Base-by-base conservation (phyloP, 75 land plant species). In the Pinus albicaulis region DNA sequence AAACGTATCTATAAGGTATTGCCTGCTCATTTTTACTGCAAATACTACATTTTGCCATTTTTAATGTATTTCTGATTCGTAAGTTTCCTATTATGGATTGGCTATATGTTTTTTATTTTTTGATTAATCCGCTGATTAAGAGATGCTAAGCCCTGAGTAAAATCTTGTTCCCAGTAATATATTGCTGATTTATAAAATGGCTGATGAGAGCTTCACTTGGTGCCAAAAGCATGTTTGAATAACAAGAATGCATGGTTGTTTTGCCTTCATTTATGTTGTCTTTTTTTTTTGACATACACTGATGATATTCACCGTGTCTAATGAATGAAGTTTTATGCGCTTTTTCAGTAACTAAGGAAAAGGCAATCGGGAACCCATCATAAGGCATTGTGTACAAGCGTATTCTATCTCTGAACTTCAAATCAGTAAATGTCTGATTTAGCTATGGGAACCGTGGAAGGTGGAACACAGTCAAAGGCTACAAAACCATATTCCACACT, bases 391-490 rank as follows among this genome's bases (percentile, higher is more conserved):
- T 15, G n/a, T 65, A 15, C 69, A 17, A 34, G 36, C 28, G 11
- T 65, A 65, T 65, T 36, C 3, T 65, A 13, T 65, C 41, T 20
- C 48, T 20, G 38, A 36, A 36, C 36, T 65, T 65, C n/a, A 38
- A 36, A 36, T 65, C 69, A 34, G 69, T 36, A 31, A 31, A 19
- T 34, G 36, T 38, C 28, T 36, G 69, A 36, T 5, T 65, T 65
- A 19, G 44, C 69, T 17, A 65, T 82, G 14, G 56, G 72, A 65
- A 38, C 41, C 85, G 41, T 7, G 90, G 90, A 81, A 57, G 64
- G 90, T 36, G 82, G 86, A 63, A 89, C 86, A 74, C 85, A 87
- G 41, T 82, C 77, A 70, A 84, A 86, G 31, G 78, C 89, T 60
- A 52, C 80, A 57, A 81, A 81, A 52, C 55, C 80, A 28, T 15